Evolutionary conservation across 148 eudicot genomes (phyloP).

Genomic region (Rheum nobile): DNA sequence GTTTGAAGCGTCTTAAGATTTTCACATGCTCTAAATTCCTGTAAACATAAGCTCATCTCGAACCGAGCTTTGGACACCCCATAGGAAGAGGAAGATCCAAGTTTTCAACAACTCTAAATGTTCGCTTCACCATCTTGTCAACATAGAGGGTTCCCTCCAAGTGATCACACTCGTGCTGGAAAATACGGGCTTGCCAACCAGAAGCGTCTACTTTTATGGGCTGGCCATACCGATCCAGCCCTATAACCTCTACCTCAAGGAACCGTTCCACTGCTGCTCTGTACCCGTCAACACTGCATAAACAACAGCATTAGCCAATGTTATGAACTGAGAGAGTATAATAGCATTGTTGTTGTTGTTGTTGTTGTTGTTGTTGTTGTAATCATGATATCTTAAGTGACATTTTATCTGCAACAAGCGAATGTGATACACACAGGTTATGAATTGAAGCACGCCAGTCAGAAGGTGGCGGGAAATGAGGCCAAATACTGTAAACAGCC

Average conservation of each 20-base stretch:
- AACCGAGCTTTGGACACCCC: slow-evolving; percentile 79
- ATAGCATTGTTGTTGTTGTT: not conserved
- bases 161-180: slow-evolving; percentile 96
- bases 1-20: not conserved
- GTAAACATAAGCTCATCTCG: slow-evolving; percentile 13
- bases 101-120: slow-evolving; percentile 74
- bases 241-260: slow-evolving; percentile 82
- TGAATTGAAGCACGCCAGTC: not conserved
- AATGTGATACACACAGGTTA: not conserved
- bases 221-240: slow-evolving; percentile 61
- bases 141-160: slow-evolving; percentile 83
- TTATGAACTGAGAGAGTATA: not conserved
- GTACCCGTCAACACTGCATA: slow-evolving; percentile 75
- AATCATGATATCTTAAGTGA: too few relatives aligned
- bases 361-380: too few relatives aligned
- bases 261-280: slow-evolving; percentile 80
- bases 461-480: too few relatives aligned
- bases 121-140: slow-evolving; percentile 70
- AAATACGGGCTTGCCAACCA: slow-evolving; percentile 97
- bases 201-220: slow-evolving; percentile 67
- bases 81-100: slow-evolving; percentile 71
- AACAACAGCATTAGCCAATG: not conserved
- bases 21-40: not conserved
- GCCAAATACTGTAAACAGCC: not conserved
- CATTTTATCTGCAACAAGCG: too few relatives aligned